phyloP scores from a whole-genome alignment of 495 filamentous ascomycete species.

The Xylaria cubensis region DNA sequence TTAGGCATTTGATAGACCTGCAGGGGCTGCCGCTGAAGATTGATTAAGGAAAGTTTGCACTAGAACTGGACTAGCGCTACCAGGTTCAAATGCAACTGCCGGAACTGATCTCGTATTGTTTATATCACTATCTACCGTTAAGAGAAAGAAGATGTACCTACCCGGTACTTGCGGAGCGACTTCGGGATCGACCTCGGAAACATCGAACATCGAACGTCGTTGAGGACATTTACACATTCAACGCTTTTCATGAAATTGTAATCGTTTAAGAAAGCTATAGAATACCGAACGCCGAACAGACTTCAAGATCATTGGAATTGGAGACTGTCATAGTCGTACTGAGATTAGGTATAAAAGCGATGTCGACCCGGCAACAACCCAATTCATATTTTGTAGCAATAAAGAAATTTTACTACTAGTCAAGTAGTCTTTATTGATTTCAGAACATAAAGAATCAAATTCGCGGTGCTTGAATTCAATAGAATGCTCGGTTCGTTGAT shows the following conservation, averaged over 20 bases:
- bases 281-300: neutral
- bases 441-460: neutral
- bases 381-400: neutral
- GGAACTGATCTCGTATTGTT: neutral
- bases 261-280: neutral
- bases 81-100: neutral
- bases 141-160: neutral
- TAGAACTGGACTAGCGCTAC: constrained; percentile 3
- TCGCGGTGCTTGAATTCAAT: too few species aligned
- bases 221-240: neutral
- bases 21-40: neutral
- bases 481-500: too few species aligned
- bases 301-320: neutral
- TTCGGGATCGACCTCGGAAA: neutral
- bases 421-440: neutral
- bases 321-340: neutral
- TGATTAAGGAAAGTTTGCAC: neutral
- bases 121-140: neutral
- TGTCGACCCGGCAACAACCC: neutral
- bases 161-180: neutral
- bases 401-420: neutral
- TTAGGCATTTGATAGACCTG: constrained; percentile 22
- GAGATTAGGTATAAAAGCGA: neutral
- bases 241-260: neutral
- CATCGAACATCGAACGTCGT: neutral